phyloP scores from a whole-genome alignment of 768 basidiomycete genomes.

The Leccinum variicolor region DNA sequence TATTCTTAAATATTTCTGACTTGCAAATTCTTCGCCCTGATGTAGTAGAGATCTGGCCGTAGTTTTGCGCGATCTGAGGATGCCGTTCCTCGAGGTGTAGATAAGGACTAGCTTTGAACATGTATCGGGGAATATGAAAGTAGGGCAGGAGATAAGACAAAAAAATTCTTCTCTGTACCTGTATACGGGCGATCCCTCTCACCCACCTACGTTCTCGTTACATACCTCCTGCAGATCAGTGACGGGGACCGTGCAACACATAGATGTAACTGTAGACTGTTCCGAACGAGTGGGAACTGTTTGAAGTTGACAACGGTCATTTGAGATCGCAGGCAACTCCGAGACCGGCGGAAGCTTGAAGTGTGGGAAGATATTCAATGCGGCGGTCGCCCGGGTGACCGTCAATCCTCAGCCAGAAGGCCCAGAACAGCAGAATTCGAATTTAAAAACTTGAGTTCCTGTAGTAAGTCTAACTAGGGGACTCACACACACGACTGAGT shows the following conservation, averaged over 20 bases:
- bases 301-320: not conserved
- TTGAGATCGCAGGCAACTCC: too few relatives aligned
- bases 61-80: not conserved
- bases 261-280: not conserved
- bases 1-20: not conserved
- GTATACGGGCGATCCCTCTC: not conserved
- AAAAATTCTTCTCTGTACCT: not conserved
- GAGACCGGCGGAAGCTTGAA: not conserved
- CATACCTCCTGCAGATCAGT: too few relatives aligned
- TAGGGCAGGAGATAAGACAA: too few relatives aligned
- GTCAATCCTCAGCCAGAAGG: too few relatives aligned
- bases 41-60: not conserved
- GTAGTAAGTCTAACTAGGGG: too few relatives aligned
- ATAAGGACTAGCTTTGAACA: slow-evolving; percentile 31
- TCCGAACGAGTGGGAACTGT: not conserved
- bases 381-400: not conserved
- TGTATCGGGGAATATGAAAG: not conserved
- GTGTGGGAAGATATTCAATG: not conserved
- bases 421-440: not conserved
- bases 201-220: too few relatives aligned
- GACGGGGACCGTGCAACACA: too few relatives aligned
- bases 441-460: not conserved
- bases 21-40: not conserved
- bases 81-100: not conserved
- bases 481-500: not conserved